Evolutionary conservation across 2,329 filamentous ascomycete genomes (phyloP).

Genomic region (Zasmidium angulare): DNA sequence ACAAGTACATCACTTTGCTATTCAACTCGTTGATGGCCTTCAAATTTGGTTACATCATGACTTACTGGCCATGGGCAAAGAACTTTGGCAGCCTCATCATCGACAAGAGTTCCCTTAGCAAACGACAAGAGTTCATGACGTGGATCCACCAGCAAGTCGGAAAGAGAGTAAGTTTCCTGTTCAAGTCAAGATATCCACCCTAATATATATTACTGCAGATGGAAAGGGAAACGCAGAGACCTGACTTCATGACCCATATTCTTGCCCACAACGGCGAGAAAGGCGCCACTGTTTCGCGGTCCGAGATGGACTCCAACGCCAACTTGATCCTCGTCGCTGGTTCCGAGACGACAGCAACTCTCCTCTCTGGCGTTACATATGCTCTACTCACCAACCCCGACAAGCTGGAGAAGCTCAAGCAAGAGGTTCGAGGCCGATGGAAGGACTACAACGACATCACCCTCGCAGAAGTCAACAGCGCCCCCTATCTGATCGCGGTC

Average conservation of each 20-base stretch:
- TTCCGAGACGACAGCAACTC: slow-evolving; percentile 52
- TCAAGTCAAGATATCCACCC: too few species aligned
- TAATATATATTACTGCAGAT: too few species aligned
- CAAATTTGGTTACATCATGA: slow-evolving; percentile 26
- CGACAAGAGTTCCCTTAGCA: slow-evolving; percentile 18
- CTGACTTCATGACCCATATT: slow-evolving; percentile 52
- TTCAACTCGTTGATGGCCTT: slow-evolving; percentile 29
- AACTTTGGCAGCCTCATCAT: slow-evolving; percentile 22
- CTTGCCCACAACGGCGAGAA: slow-evolving; percentile 43
- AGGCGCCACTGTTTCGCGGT: slow-evolving; percentile 22
- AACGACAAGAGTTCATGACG: slow-evolving; percentile 24
- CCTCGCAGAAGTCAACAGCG: slow-evolving; percentile 25
- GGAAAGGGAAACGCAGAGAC: slow-evolving; percentile 30
- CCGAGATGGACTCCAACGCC: slow-evolving; percentile 40
- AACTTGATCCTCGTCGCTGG: slow-evolving; percentile 53
- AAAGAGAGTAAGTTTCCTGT: too few species aligned
- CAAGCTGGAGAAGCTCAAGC: slow-evolving; percentile 38
- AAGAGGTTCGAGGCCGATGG: slow-evolving; percentile 46
- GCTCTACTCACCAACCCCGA: slow-evolving; percentile 42
- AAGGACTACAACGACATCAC: slow-evolving; percentile 29
- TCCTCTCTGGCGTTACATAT: slow-evolving; percentile 43
- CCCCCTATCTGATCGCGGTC: slow-evolving; percentile 43
- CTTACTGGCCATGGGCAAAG: slow-evolving; percentile 28
- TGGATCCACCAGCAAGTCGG: slow-evolving; percentile 29
- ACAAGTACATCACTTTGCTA: slow-evolving; percentile 30